Percentiles rank a stretch among this genome's conserved stretches.
Conservation (phyloP, 2,329 filamentous ascomycete genomes). For the Taxawa tesnikishii region DNA sequence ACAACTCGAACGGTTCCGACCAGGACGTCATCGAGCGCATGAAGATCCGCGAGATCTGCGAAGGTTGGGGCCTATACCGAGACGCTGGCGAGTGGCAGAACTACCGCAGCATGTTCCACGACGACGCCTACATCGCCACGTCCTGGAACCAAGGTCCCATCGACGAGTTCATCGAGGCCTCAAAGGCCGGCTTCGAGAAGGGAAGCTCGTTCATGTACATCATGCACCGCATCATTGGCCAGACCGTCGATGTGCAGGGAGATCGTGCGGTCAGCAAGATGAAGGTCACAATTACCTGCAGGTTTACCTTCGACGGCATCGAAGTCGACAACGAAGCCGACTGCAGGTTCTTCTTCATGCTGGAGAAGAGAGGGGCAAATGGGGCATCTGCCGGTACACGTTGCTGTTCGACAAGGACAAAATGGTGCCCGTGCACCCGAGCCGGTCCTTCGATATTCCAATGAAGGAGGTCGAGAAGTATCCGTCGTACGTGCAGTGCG, state of each 20-base stretch:
- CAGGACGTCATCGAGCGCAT: constrained; percentile 4
- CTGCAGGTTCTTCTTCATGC: constrained; percentile 9
- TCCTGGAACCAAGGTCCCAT: constrained; percentile 7
- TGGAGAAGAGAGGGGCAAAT: constrained; percentile 8
- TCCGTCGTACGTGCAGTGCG: constrained; percentile 2
- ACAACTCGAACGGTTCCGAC: constrained; percentile 4
- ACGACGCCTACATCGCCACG: constrained; percentile 7
- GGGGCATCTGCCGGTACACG: constrained; percentile 9
- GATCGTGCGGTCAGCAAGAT: constrained; percentile 10
- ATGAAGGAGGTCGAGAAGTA: constrained; percentile 9
- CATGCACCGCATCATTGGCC: constrained; percentile 10
- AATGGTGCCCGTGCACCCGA: constrained; percentile 7
- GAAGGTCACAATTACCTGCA: constrained; percentile 10
- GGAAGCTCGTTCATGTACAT: constrained; percentile 8
- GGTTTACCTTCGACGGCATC: constrained; percentile 10
- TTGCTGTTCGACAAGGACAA: constrained; percentile 27
- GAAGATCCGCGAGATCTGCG: constrained; percentile 5
- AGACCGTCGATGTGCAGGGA: constrained; percentile 8
- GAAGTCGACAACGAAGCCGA: constrained; percentile 11
- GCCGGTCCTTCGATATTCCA: constrained; percentile 7
- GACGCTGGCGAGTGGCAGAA: constrained; percentile 7
- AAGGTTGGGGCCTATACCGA: constrained; percentile 6
- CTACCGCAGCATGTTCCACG: constrained; percentile 6
- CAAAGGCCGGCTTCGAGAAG: constrained; percentile 6
- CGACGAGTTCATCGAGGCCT: constrained; percentile 7